These are phyloP conservation scores for Albatrellus ellisii DNA, from an alignment of 768 basidiomycete genomes.

Conservation along the genomic window DNA sequence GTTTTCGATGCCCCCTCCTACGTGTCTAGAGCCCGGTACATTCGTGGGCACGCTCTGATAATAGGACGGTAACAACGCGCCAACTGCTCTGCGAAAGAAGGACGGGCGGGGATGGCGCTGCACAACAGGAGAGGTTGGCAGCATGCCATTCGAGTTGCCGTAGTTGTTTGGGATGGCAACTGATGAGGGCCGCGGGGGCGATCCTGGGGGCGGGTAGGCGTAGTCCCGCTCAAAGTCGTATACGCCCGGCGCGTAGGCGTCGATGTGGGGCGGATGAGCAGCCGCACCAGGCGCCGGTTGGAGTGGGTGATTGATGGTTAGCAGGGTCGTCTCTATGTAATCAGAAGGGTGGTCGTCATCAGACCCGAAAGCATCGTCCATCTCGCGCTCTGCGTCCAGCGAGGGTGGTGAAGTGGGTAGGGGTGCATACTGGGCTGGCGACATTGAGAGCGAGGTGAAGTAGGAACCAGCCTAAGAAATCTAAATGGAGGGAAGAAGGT, in stretches of 20 bases:
- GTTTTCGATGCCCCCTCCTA: constrained; percentile 67
- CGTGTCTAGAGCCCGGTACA: constrained; percentile 15
- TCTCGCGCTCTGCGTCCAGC: constrained; percentile 41
- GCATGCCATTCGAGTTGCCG: constrained; percentile 60
- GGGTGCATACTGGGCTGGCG: constrained; percentile 40
- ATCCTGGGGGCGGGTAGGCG: constrained; percentile 68
- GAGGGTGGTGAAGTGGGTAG: constrained; percentile 34
- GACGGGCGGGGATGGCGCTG: constrained; percentile 26
- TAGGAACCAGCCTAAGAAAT: too few species aligned
- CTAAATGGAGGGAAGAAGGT: background rate
- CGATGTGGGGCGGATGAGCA: constrained; percentile 8
- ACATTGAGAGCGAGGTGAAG: too few species aligned
- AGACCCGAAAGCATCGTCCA: constrained; percentile 62
- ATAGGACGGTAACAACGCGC: constrained; percentile 51
- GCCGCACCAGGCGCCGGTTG: constrained; percentile 20
- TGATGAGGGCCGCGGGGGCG: constrained; percentile 49
- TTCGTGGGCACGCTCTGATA: constrained; percentile 40
- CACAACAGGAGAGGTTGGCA: constrained; percentile 37
- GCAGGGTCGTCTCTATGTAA: constrained; percentile 23
- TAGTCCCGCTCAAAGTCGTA: constrained; percentile 80
- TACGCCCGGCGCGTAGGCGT: constrained; percentile 23
- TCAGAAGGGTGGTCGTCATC: constrained; percentile 41
- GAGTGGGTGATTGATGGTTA: constrained; percentile 19
- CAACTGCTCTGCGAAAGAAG: constrained; percentile 45
- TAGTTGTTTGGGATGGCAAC: constrained; percentile 47